Evolutionary conservation across 1,284 basidiomycete species (phyloP).

Genomic region (Sporisorium reilianum): DNA sequence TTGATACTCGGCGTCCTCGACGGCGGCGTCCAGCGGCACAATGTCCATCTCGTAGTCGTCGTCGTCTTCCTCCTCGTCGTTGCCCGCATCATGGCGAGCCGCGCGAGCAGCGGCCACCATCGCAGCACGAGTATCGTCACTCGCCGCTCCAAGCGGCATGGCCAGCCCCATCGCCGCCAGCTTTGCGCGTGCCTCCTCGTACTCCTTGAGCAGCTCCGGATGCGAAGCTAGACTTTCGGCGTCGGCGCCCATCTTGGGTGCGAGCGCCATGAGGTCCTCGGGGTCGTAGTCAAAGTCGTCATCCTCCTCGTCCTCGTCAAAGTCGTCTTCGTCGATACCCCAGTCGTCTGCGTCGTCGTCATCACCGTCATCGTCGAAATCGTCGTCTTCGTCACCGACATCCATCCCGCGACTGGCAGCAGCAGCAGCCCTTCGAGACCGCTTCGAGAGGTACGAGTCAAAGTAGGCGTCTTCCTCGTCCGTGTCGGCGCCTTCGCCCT

Average conservation of each 20-base stretch:
- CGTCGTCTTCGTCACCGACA: slow-evolving; percentile 70
- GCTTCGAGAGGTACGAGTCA: slow-evolving; percentile 33
- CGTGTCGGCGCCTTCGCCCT: slow-evolving; percentile 44
- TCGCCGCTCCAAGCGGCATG: slow-evolving; percentile 6
- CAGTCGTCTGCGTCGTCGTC: slow-evolving; percentile 75
- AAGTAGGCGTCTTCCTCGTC: slow-evolving; percentile 75
- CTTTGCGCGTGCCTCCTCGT: slow-evolving; percentile 60
- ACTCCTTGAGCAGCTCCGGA: slow-evolving; percentile 60
- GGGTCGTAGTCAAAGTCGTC: slow-evolving; percentile 63
- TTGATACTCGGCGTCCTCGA: slow-evolving; percentile 45
- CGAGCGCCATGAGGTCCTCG: slow-evolving; percentile 59
- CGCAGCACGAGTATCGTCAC: slow-evolving; percentile 2
- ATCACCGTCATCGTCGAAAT: slow-evolving; percentile 19
- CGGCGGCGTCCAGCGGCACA: slow-evolving; percentile 49
- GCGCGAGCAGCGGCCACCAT: slow-evolving; percentile 17
- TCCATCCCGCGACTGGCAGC: slow-evolving; percentile 72
- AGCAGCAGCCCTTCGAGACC: slow-evolving; percentile 25
- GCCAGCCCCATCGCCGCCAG: slow-evolving; percentile 38
- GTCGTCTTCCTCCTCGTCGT: slow-evolving; percentile 29
- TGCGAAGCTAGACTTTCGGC: slow-evolving; percentile 32
- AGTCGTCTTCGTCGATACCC: slow-evolving; percentile 73
- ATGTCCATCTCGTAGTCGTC: slow-evolving; percentile 49
- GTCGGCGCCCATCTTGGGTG: slow-evolving; percentile 53
- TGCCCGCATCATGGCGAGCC: neutral
- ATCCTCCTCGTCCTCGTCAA: slow-evolving; percentile 53